Evolutionary conservation across 2,329 filamentous ascomycete species (phyloP).

Genomic region (Epichloe uncinata): DNA sequence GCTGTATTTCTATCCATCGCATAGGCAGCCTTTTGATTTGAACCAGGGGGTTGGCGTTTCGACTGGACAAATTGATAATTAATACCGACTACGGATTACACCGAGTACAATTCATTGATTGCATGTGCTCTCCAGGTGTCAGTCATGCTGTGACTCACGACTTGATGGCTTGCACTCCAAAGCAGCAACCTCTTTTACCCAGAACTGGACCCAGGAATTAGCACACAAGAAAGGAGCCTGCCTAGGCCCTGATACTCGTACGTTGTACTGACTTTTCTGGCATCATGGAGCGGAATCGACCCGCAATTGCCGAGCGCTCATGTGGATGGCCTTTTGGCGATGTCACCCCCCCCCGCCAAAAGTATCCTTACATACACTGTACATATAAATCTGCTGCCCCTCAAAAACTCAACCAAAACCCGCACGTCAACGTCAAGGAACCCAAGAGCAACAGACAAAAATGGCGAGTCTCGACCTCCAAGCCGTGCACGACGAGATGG

Average conservation of each 20-base stretch:
- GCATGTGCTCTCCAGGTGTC: too few species aligned
- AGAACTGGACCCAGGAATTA: too few species aligned
- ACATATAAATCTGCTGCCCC: not conserved
- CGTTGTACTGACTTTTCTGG: too few species aligned
- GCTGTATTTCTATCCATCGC: not conserved
- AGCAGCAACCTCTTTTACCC: too few species aligned
- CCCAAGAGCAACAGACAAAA: not conserved
- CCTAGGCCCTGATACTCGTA: not conserved
- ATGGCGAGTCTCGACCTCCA: slow-evolving; percentile 35
- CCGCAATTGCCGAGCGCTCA: not conserved
- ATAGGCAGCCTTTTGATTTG: not conserved
- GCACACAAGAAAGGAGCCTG: too few species aligned
- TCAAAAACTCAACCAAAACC: not conserved
- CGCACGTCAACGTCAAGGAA: not conserved
- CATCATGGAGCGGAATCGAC: not conserved
- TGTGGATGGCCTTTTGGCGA: not conserved
- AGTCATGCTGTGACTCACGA: too few species aligned
- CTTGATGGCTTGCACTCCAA: too few species aligned
- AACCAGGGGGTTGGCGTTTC: not conserved
- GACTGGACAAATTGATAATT: not conserved
- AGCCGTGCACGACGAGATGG: slow-evolving; percentile 46
- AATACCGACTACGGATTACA: too few species aligned
- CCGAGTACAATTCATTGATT: too few species aligned
- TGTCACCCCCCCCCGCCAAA: not conserved
- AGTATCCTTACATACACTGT: too few species aligned